These are phyloP conservation scores for Lentinula guzmanii DNA, from an alignment of 768 basidiomycete species.

Conservation along the genomic window DNA sequence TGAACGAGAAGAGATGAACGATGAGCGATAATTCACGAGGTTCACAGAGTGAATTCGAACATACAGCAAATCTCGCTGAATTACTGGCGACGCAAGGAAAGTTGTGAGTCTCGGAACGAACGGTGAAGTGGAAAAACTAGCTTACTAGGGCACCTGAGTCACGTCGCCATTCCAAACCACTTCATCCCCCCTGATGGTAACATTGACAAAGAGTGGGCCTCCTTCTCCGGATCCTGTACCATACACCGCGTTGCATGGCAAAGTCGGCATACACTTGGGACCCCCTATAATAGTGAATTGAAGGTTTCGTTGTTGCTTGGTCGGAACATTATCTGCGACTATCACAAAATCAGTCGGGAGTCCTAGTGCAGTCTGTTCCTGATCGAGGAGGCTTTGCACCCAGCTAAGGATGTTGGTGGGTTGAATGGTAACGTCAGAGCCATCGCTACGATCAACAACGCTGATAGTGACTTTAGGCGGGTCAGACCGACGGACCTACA, in stretches of 20 bases:
- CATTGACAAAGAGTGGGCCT: not conserved
- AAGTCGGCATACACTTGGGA: not conserved
- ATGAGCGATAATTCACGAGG: not conserved
- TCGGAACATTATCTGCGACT: not conserved
- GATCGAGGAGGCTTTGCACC: not conserved
- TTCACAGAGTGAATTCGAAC: not conserved
- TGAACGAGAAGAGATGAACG: too few relatives aligned
- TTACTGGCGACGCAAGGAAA: not conserved
- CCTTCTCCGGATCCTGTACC: not conserved
- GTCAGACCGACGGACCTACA: not conserved
- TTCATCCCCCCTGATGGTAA: not conserved
- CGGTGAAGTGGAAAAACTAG: not conserved
- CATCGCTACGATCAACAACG: not conserved
- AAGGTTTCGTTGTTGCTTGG: not conserved
- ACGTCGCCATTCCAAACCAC: not conserved
- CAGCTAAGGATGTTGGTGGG: not conserved
- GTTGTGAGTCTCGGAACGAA: not conserved
- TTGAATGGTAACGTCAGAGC: not conserved
- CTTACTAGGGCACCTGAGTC: not conserved
- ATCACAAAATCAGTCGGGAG: not conserved
- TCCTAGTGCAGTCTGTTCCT: not conserved
- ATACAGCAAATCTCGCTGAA: not conserved
- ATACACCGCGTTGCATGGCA: not conserved
- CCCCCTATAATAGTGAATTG: not conserved
- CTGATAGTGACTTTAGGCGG: not conserved